Conservation (phyloP, 2,329 filamentous ascomycete species). For the Cercospora sesami region DNA sequence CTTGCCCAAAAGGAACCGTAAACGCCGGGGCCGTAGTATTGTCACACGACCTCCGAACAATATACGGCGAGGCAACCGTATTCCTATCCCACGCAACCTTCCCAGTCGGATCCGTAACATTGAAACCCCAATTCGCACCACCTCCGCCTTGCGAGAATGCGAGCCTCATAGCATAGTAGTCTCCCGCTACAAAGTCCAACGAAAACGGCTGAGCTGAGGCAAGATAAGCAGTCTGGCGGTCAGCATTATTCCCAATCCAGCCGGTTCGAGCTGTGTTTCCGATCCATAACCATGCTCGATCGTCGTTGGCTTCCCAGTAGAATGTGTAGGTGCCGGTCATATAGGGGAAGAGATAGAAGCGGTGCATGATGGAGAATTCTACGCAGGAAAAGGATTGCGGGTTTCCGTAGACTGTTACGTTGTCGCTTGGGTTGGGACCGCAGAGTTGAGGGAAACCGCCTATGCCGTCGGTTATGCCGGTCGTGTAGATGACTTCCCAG, state of each 20-base stretch:
- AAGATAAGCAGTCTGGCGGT: background rate
- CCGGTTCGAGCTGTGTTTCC: slow-evolving; percentile 12
- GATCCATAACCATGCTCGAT: slow-evolving; percentile 14
- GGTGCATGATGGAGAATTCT: slow-evolving; percentile 19
- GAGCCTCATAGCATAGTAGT: slow-evolving; percentile 16
- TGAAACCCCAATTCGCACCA: slow-evolving; percentile 12
- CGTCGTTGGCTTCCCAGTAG: slow-evolving; percentile 11
- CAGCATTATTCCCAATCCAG: slow-evolving; percentile 18
- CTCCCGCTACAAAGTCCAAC: background rate
- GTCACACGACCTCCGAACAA: slow-evolving; percentile 20
- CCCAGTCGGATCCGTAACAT: slow-evolving; percentile 15
- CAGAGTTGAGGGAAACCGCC: slow-evolving; percentile 10
- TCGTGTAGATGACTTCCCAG: slow-evolving; percentile 16
- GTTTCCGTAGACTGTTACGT: slow-evolving; percentile 9
- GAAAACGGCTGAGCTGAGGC: background rate
- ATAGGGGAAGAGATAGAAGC: slow-evolving; percentile 20
- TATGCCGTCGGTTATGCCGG: slow-evolving; percentile 4
- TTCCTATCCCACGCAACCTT: slow-evolving; percentile 7
- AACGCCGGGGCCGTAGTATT: slow-evolving; percentile 10
- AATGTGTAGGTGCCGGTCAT: slow-evolving; percentile 13
- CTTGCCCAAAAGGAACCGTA: slow-evolving; percentile 8
- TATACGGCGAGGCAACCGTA: slow-evolving; percentile 15
- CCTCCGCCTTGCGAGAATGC: slow-evolving; percentile 13
- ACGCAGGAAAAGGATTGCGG: slow-evolving; percentile 7
- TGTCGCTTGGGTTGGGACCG: background rate